phyloP scores from a whole-genome alignment of 129 eudicot species.

The Deinandra increscens region DNA sequence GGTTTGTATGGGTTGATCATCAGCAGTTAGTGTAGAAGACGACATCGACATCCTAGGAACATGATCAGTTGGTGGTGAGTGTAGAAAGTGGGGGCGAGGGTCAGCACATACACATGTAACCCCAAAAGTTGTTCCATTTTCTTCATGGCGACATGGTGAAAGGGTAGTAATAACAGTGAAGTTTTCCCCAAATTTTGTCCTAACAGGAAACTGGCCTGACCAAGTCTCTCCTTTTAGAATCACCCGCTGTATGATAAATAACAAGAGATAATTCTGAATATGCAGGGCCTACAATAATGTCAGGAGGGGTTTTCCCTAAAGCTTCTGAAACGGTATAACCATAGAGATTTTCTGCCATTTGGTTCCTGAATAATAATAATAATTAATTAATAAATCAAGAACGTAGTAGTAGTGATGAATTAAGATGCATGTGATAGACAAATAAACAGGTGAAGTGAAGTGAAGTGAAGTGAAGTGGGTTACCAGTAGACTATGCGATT shows the following conservation, averaged over 20 bases:
- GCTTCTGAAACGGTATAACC: slow-evolving; percentile 67
- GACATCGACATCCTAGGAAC: too few species aligned
- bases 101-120: slow-evolving; percentile 54
- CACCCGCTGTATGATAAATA: slow-evolving; percentile 45
- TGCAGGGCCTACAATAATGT: slow-evolving; percentile 36
- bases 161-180: slow-evolving; percentile 43
- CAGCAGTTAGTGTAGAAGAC: too few species aligned
- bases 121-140: slow-evolving; percentile 51
- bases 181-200: slow-evolving; percentile 47
- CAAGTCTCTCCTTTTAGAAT: slow-evolving; percentile 41
- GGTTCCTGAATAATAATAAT: slow-evolving; percentile 53
- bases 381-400: not conserved
- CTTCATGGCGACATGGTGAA: slow-evolving; percentile 58
- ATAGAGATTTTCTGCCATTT: slow-evolving; percentile 56
- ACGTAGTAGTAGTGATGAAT: too few species aligned
- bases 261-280: slow-evolving; percentile 40
- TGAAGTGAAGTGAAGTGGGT: not conserved
- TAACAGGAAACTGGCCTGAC: slow-evolving; percentile 70
- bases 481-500: slow-evolving; percentile 63
- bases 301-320: slow-evolving; percentile 45
- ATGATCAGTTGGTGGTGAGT: too few species aligned
- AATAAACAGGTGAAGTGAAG: not conserved
- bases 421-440: not conserved
- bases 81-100: too few species aligned
- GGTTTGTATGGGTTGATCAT: too few species aligned